These are phyloP conservation scores for Cucumis hystrix DNA, from an alignment of 306 rosid species.

Conservation along the genomic window DNA sequence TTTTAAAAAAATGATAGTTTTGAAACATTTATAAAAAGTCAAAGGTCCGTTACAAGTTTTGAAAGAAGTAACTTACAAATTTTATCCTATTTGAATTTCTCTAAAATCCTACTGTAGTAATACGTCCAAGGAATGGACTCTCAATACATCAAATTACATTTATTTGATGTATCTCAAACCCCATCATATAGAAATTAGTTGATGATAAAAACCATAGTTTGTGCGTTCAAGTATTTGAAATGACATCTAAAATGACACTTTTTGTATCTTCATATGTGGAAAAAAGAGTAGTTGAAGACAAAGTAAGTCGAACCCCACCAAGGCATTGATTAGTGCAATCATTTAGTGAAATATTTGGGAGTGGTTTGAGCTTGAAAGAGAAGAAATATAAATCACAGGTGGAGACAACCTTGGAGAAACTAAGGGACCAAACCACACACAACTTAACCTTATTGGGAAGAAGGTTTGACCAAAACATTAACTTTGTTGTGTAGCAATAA, in stretches of 20 bases:
- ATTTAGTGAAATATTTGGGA: not conserved
- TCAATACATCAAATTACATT: not conserved
- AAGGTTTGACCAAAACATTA: conserved; percentile 4
- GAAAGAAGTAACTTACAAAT: not conserved
- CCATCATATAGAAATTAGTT: not conserved
- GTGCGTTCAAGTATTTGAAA: not conserved
- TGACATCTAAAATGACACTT: not conserved
- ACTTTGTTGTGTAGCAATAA: conserved; percentile 2
- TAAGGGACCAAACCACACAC: conserved; percentile 9
- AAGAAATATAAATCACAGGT: conserved; percentile 23
- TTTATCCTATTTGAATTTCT: no score
- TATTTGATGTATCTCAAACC: not conserved
- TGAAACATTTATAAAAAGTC: not conserved
- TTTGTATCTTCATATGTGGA: not conserved
- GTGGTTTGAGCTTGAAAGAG: not conserved
- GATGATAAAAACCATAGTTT: not conserved
- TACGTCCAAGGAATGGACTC: not conserved
- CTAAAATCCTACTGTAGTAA: not conserved
- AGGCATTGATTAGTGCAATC: not conserved
- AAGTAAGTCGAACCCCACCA: conserved; percentile 3
- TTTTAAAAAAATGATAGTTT: no score
- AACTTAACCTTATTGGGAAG: conserved; percentile 3
- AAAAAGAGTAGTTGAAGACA: conserved; percentile 9
- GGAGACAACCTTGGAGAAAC: conserved; percentile 45
- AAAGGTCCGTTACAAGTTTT: no score